Evolutionary conservation across 2,329 filamentous ascomycete genomes (phyloP), one percentile per base, ranked within the genome.

Genomic region (Paracoccidioides brasiliensis): DNA sequence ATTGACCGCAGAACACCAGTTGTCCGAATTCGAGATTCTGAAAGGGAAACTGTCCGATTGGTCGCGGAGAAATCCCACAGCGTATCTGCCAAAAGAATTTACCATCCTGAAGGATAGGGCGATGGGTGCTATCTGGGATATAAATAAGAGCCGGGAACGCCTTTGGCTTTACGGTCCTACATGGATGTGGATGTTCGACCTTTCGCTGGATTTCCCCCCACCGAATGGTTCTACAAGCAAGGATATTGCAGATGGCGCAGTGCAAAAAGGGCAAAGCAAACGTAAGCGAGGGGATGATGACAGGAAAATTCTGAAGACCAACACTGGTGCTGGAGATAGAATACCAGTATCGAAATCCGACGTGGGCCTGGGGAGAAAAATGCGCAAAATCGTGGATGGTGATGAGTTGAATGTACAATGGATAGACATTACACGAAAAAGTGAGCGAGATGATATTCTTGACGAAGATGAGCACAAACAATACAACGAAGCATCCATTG

Each of bases 171-270:
- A 95, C 65, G 90, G 91, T 5, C 80, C 82, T 43, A 84, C 81
- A 0, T 97, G 90, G 79, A 71, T 98, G 30, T 90, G 88, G 73
- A 97, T 97, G 90, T 81, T 98, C 58, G 90, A 97, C 68, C 74
- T 95, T 35, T 80, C 80, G 22, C 79, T 80, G 64, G 85, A 95
- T 67, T 78, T 93, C 51, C 67, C 72, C 0, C 67, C 70, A 8
- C 64, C 69, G 3, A 70, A 68, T 30, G 66, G 66, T 35, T 58
- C 61, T 5, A 58, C 57, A 43, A 62, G 61, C 9, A 61, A 55
- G 15, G 60, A 62, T 5, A 58, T 65, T 49, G 55, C 59, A 38
- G 59, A 63, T 38, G 62, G 67, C 45, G 61, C 66, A 37, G 9
- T 35, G 8, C 30, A 54, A 54, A 52, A 41, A 28, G 15, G 52